phyloP scores from a whole-genome alignment of 768 basidiomycete genomes.

The Termitomyces sp. region DNA sequence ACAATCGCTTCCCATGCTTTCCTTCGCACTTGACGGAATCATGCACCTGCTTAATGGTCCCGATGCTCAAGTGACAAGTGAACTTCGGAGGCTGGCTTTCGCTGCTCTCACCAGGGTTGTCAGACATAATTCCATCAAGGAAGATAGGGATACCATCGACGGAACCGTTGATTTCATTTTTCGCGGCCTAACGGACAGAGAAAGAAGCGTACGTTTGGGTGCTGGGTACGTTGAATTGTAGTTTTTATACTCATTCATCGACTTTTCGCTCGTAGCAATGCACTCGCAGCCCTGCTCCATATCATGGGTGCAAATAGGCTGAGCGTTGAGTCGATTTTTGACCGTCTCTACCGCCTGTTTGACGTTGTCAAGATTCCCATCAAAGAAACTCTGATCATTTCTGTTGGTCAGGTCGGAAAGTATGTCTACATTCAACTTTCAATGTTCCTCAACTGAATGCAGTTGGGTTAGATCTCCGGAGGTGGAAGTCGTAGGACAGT shows the following conservation, averaged over 20 bases:
- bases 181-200: slow-evolving; percentile 44
- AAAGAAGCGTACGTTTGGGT: slow-evolving; percentile 56
- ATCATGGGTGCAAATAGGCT: slow-evolving; percentile 26
- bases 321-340: slow-evolving; percentile 37
- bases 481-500: slow-evolving; percentile 49
- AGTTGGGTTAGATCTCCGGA: slow-evolving; percentile 36
- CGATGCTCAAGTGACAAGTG: slow-evolving; percentile 37
- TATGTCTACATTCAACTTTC: slow-evolving; percentile 17
- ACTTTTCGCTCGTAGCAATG: slow-evolving; percentile 30
- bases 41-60: slow-evolving; percentile 42
- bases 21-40: slow-evolving; percentile 31
- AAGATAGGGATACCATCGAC: slow-evolving; percentile 26
- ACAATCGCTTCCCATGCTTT: slow-evolving; percentile 23
- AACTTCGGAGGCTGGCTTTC: slow-evolving; percentile 41
- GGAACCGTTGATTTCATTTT: slow-evolving; percentile 34
- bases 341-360: slow-evolving; percentile 43
- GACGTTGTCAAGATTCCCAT: slow-evolving; percentile 39
- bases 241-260: neutral
- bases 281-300: slow-evolving; percentile 42
- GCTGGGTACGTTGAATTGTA: slow-evolving; percentile 53
- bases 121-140: slow-evolving; percentile 32
- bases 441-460: neutral
- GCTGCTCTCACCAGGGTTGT: slow-evolving; percentile 35
- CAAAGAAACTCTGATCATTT: slow-evolving; percentile 62
- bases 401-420: slow-evolving; percentile 54